Base-by-base conservation (phyloP, 192 early-diverging fungal species). In the Coemansia sp. region DNA sequence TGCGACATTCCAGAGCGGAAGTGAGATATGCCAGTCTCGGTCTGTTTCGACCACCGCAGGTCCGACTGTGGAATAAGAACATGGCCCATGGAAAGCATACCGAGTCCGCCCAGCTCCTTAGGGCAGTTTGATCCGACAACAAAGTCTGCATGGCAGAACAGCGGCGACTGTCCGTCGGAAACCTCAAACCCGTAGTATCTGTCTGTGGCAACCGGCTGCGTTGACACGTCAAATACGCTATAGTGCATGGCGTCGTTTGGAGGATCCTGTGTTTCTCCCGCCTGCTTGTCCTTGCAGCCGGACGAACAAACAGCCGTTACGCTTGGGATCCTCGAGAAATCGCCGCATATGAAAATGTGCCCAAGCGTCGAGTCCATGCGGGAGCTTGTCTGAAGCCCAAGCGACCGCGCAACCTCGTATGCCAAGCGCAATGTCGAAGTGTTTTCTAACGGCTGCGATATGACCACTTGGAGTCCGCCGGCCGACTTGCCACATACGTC, bases 81-180 rank as follows among this genome's bases (percentile, higher is more conserved):
- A 55, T 99, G 95, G 47, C 97, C 97, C 97, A 99, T 99, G 13
- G 94, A 96, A 44, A 99, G 82, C 97, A 99, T 99, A 57, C 94
- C 94, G 27, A 99, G 84, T 38, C 97, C 97, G 70, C 97, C 95
- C 42, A 98, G 80, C 81, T 95, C 95, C 82, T 94, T 94, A 10
- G 94, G 94, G 38, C 86, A 88, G 62, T 87, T 87, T 55, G 83
- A 84, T 19, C 79, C 74, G 7, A 76, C 66, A 30, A 70, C 72
- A 74, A 81, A 81, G 68, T 81, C 78, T 37, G 65, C 60, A 50
- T 81, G 78, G 65, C 72, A 75, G 68, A 81, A 81, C 58, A 74
- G 68, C 22, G 72, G 72, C 54, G 72, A 74, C 72, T 75, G 72
- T 19, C 68, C 68, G 11, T 50, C 55, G 15, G 72, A 67, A 1